phyloP scores from a whole-genome alignment of 257 asterid species.

The Solanum dulcamara region DNA sequence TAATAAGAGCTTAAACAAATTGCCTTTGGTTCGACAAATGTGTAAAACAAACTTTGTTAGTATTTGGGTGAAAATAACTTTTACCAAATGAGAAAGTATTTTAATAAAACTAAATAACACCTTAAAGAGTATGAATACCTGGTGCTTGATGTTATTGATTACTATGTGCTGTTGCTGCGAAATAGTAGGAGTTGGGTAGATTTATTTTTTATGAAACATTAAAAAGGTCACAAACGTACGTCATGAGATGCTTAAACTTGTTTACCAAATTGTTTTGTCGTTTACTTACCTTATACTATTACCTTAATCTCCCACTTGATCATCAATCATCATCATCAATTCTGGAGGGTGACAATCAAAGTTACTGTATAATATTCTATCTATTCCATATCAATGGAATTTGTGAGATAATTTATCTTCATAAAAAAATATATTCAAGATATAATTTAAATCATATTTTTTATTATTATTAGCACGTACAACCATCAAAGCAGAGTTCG shows the following conservation, averaged over 20 bases:
- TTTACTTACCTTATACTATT: not conserved
- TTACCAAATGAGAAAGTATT: not conserved
- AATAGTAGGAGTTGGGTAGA: not conserved
- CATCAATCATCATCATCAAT: not conserved
- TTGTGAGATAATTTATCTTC: no score
- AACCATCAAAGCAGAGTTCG: no score
- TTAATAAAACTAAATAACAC: not conserved
- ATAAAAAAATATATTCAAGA: no score
- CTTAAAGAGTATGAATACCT: not conserved
- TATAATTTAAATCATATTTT: no score
- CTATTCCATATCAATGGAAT: no score
- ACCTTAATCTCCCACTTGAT: not conserved
- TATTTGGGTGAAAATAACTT: not conserved
- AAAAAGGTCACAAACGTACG: not conserved
- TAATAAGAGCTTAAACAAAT: not conserved
- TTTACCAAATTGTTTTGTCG: slow-evolving; percentile 4
- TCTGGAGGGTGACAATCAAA: not conserved
- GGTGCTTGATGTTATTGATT: not conserved
- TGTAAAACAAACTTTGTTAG: not conserved
- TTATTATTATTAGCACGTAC: no score
- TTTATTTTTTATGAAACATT: not conserved
- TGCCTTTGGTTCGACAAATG: not conserved
- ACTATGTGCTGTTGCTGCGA: not conserved
- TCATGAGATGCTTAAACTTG: slow-evolving; percentile 1
- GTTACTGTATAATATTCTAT: no score